Evolutionary conservation across 352 stramenopile genomes (phyloP), one percentile per base, ranked within the genome.

Genomic region (Pythium sp.): DNA sequence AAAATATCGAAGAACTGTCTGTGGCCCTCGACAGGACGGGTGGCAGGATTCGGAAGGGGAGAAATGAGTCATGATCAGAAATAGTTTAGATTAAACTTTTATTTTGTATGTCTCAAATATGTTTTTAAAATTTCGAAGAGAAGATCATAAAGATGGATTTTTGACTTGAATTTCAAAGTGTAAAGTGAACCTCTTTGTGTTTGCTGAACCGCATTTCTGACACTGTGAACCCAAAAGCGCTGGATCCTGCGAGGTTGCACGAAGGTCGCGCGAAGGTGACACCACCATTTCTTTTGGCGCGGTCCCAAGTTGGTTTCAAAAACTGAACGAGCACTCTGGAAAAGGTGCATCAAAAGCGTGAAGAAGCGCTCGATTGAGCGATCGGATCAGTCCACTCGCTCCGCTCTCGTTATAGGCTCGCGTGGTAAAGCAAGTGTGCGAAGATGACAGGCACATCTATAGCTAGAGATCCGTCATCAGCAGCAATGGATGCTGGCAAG

Each of bases 211-310:
- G 4, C 15, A 20, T 14, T 46, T 58, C 26, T 24, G 24, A 26
- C 24, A 26, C 24, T 26, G 24, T 26, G 28, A 59, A 41, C 26
- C 55, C 30, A 28, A 41, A 30, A 28, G 36, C 15, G 51, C 26
- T 64, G 30, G 22, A 64, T 62, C 43, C 18, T 30, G 32, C 11
- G 61, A 67, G 36, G 62, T 75, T 54, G 36, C 41, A 18, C 56
- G 63, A 75, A 81, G 49, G 74, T 78, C 28, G 65, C 68, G 58
- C 38, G 68, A 73, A 73, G 22, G 68, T 67, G 22, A 15, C 67
- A 12, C 41, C n/a, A 49, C 2, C 24, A 56, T 28, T 28, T 18
- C 22, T 67, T 59, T 67, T 60, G 36, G 20, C 30, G 28, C 9
- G 32, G 20, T 22, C 6, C 20, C 5, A 6, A 14, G 30, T 30